Evolutionary conservation across 78 protist species (phyloP), one percentile per base, ranked within the genome.

Genomic region (Tieghemostelium lacteum): DNA sequence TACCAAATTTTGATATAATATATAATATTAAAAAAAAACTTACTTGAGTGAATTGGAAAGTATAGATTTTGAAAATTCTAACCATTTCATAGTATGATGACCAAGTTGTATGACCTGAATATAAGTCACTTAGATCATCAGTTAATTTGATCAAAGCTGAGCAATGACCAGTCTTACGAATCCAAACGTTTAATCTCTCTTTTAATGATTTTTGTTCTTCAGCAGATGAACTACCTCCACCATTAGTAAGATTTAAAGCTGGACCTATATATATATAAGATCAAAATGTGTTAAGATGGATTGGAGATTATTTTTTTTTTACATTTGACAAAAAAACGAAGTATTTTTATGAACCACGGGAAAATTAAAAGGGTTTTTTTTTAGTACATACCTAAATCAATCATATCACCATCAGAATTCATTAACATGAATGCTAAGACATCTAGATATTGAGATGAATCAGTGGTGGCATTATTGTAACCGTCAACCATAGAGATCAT

Each of bases 31-130:
- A n/a, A 45, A 45, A 45, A 10, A 45, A 45, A 14, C n/a, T 14
- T 16, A 4, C 8, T 7, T 17, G 61, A n/a, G n/a, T n/a, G 71
- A 64, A 76, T 34, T 64, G 70, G 26, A 95, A 63, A 12, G 75
- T 45, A 61, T 88, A 87, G 58, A 74, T 64, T 88, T 95, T 95
- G 88, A 70, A 93, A 73, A 95, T 74, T 31, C 97, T 80, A 52
- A 65, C 61, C 85, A 74, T 72, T 28, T 71, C 73, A 34, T 70
- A 58, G 52, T 64, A 92, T 5, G 39, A 39, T 42, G 42, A 36
- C 94, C 94, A 93, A 19, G 93, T 66, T 7, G 88, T 65, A 71
- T 95, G 96, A 29, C 95, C 94, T 39, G 89, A 16, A 42, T 76
- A 88, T 37, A 95, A n/a, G 5, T 95, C 96, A 22, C 49, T 22